A percentile compares a stretch with the other conserved stretches of the same genome.
These are phyloP conservation scores for Aspergillus proliferans DNA, from an alignment of 2,329 filamentous ascomycete genomes.

Conservation along the genomic window DNA sequence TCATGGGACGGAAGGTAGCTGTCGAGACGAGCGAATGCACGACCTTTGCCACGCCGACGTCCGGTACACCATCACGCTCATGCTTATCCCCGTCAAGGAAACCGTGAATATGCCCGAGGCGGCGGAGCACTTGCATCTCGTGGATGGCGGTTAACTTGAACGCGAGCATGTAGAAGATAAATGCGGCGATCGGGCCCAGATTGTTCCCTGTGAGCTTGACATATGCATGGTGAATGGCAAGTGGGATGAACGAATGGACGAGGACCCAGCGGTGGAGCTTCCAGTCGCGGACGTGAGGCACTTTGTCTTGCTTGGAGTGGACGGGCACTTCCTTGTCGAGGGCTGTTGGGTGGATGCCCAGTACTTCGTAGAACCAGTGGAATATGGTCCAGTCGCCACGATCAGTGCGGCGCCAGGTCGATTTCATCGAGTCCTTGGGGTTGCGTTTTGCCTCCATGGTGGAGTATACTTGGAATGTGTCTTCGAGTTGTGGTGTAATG, in stretches of 20 bases:
- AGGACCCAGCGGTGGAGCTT: constrained; percentile 20
- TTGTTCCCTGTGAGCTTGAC: constrained; percentile 16
- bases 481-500: not conserved
- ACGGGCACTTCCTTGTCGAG: constrained; percentile 16
- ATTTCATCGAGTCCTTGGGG: constrained; percentile 23
- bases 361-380: constrained; percentile 22
- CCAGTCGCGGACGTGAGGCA: constrained; percentile 18
- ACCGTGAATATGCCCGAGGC: constrained; percentile 17
- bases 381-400: constrained; percentile 17
- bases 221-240: constrained; percentile 19
- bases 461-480: not conserved
- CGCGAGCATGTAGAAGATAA: constrained; percentile 15
- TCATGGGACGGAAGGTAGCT: constrained; percentile 19
- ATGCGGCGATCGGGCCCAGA: constrained; percentile 12
- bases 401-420: constrained; percentile 18
- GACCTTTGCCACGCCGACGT: constrained; percentile 20
- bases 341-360: constrained; percentile 16
- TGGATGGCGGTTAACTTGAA: constrained; percentile 21
- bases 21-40: constrained; percentile 17
- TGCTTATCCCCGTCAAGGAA: constrained; percentile 23
- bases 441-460: constrained; percentile 10
- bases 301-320: constrained; percentile 15
- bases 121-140: constrained; percentile 18
- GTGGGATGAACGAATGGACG: constrained; percentile 15
- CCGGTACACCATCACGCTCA: constrained; percentile 19